Base-by-base conservation (phyloP, 129 eudicot species). In the Sambucus nigra region DNA sequence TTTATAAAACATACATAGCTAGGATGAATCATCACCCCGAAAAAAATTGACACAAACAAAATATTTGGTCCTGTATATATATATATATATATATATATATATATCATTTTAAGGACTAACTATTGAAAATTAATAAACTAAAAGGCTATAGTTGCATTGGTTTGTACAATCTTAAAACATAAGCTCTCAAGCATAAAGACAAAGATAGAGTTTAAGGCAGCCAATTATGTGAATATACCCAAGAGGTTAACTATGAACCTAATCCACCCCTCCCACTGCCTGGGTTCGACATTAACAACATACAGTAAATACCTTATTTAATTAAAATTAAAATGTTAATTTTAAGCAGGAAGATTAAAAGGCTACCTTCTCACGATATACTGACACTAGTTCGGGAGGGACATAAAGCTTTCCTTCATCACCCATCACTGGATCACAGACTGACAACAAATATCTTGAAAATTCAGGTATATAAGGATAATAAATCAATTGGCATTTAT, bases 351-450 rank as follows among this genome's bases (percentile, higher is more conserved):
- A 7, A 20, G 10, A 31, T 4, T 42, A 19, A 25, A 44, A 65
- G 42, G 57, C 9, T 74, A 89, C 98, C 98, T 91, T 91, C 66
- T 91, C 95, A n/a, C 91, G 86, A 59, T 85, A 91, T 53, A 91
- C 94, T 17, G 94, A 67, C 20, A 91, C 88, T 64, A 91, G 58
- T 58, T 91, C 98, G 61, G 57, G 81, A 53, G 94, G 94, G 55
- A 91, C 94, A 69, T 91, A 91, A 68, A 91, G 84, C 80, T 85
- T 86, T 67, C 98, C 98, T 72, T 91, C 94, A 74, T 91, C 98
- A 26, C 98, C 98, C 80, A 91, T 61, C 39, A 91, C 98, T 59
- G 98, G 98, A 82, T 91, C 98, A 82, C 98, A 91, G 67, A 91
- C 98, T 91, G 75, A 47, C 27, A 66, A 35, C 22, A 11, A 39